phyloP scores from a whole-genome alignment of 768 basidiomycete species.

The Cyathus striatus region DNA sequence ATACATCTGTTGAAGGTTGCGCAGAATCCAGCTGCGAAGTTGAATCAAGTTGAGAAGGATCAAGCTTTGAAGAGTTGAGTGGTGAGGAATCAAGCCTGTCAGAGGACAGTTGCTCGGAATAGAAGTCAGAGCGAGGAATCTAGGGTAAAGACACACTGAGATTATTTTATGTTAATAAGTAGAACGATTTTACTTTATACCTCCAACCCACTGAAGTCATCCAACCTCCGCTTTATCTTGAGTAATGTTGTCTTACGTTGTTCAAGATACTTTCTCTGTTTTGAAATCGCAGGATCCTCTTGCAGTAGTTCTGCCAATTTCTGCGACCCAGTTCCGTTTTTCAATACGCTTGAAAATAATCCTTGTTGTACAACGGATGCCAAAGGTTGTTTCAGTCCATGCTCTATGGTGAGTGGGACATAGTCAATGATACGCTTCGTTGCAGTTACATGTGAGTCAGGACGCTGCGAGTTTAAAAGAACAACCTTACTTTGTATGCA shows the following conservation, averaged over 20 bases:
- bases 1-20: too few species aligned
- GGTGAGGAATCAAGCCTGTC: too few species aligned
- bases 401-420: constrained; percentile 45
- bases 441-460: neutral
- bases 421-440: constrained; percentile 50
- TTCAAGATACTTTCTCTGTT: constrained; percentile 22
- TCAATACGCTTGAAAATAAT: constrained; percentile 20
- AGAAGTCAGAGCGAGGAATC: too few species aligned
- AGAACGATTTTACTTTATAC: too few species aligned
- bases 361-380: constrained; percentile 22
- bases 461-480: neutral
- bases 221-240: constrained; percentile 28
- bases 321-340: constrained; percentile 15
- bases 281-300: constrained; percentile 33
- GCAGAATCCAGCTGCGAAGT: too few species aligned
- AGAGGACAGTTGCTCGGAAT: too few species aligned
- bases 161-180: too few species aligned
- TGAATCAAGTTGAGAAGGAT: too few species aligned
- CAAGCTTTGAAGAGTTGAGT: too few species aligned
- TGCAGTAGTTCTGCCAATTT: constrained; percentile 23
- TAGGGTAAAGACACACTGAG: too few species aligned
- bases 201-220: constrained; percentile 17
- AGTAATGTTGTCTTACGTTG: constrained; percentile 17
- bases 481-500: constrained; percentile 40
- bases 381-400: constrained; percentile 34